Base-by-base conservation (phyloP, 2,329 filamentous ascomycete species). In the Myriosclerotinia scirpicola region DNA sequence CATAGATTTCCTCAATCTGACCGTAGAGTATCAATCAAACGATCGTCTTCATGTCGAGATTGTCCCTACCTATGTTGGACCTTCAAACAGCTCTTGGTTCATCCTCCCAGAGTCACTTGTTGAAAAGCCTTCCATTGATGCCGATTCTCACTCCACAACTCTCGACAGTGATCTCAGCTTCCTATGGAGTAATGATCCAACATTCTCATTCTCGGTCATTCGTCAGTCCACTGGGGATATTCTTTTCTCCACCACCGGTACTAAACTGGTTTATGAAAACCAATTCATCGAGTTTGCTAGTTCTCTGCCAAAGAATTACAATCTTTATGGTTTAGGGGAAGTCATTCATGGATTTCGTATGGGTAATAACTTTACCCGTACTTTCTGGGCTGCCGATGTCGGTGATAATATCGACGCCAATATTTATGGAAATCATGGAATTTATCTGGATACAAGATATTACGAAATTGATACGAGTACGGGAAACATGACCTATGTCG, bases 381-480 rank as follows among this genome's bases (percentile, higher is more conserved):
- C 87, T 6, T 82, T 88, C 46, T 92, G 85, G 70, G 85, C 87
- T 40, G 87, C 88, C 20, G 90, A 93, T 77, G 83, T 83, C 40
- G 89, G 84, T 9, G 88, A 90, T 72, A 83, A 84, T 7, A 84
- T 87, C 50, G 87, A 87, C 64, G 75, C 77, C 22, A 79, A 81
- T 52, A 76, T 80, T 7, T 95, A 95, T 72, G 90, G 91, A 8
- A 84, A 81, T 52, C 91, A 95, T 71, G 89, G 91, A 0, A 87
- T 93, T 73, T 95, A 94, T 74, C 80, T 93, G 5, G 91, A 94
- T 69, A 93, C 90, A 1, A 83, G 90, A 67, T 94, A 93, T 77
- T 92, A 87, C 72, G 82, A 88, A 69, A 79, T 83, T 14, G 79
- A 84, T 59, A 68, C 76, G 1, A 75, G 78, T 1, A 79, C 80